Conservation (phyloP, 1,284 basidiomycete genomes). For the Xerocomus nothofagi region DNA sequence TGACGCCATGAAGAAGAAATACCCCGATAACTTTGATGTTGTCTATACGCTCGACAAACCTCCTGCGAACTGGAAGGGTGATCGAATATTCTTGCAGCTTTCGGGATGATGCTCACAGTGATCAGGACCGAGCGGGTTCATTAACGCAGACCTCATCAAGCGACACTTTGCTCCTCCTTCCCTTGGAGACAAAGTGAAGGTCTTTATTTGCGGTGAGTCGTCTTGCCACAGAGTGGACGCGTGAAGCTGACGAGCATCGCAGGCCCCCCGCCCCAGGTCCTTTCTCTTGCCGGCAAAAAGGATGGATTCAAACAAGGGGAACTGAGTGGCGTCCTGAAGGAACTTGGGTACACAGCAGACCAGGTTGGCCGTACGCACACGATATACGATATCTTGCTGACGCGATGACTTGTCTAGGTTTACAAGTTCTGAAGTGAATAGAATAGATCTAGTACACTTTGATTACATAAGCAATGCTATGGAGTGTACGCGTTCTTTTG, state of each 20-base stretch:
- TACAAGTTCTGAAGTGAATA: slow-evolving; percentile 50
- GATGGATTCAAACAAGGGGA: slow-evolving; percentile 79
- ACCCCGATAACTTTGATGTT: slow-evolving; percentile 75
- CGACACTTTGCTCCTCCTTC: slow-evolving; percentile 70
- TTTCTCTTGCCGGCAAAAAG: slow-evolving; percentile 77
- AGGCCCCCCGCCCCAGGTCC: slow-evolving; percentile 87
- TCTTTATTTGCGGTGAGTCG: slow-evolving; percentile 81
- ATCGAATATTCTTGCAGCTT: slow-evolving; percentile 4
- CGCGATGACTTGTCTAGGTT: slow-evolving; percentile 40
- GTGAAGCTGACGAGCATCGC: slow-evolving; percentile 2
- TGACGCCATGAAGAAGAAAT: slow-evolving; percentile 69
- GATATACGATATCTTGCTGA: slow-evolving; percentile 7
- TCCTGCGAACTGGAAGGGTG: slow-evolving; percentile 69
- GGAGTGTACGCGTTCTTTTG: slow-evolving; percentile 28
- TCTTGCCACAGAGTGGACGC: not conserved
- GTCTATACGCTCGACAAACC: slow-evolving; percentile 88
- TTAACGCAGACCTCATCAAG: slow-evolving; percentile 71
- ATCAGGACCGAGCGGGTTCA: slow-evolving; percentile 67
- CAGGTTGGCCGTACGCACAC: slow-evolving; percentile 52
- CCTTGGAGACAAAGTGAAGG: slow-evolving; percentile 78
- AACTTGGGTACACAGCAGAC: slow-evolving; percentile 82
- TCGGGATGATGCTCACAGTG: slow-evolving; percentile 13
- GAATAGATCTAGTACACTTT: slow-evolving; percentile 5
- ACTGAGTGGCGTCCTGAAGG: slow-evolving; percentile 80
- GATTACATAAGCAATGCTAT: slow-evolving; percentile 32